Base-by-base conservation (phyloP, 306 rosid species). In the Alnus rubra region DNA sequence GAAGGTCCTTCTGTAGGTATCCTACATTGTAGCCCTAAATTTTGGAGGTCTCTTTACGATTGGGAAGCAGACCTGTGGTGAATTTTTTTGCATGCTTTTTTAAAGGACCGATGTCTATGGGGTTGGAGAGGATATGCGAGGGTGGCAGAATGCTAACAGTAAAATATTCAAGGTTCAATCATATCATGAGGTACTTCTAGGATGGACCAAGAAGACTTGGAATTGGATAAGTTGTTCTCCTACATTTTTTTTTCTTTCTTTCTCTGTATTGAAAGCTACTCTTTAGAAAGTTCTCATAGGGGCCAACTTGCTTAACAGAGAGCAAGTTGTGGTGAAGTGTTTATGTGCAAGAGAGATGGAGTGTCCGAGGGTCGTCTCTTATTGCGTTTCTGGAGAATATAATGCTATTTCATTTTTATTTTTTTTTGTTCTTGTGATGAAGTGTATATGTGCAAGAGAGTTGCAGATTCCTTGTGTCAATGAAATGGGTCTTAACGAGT, bases 101-200 rank as follows among this genome's bases (percentile, higher is more conserved):
- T 55, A n/a, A 55, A 16, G 62, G 62, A 55, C 7, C 31, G 10
- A 16, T n/a, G 23, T 55, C 15, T 55, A 3, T 49, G 62, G 62
- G 62, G 62, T 55, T 55, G 62, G 30, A 55, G 62, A 55, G 62
- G 62, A 55, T 55, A 55, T 55, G 62, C 28, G 11, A 55, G 23
- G 28, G 62, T 18, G 62, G 62, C 1, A 6, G 28, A 16, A 55
- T 16, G 62, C 30, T 55, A n/a, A 6, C 28, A 0, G 3, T 18
- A 55, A 55, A 55, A 7, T 5, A 55, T 19, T 19, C 1, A 30
- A 16, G 62, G 60, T 54, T 54, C 60, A 54, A 54, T n/a, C 23
- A 18, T 16, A 15, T 54, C 28, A 54, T 16, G 7, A 54, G 60
- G 60, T 54, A 15, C 3, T 18, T 54, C 60, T 54, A 7, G 23